These are phyloP conservation scores for Trifolium pratense DNA, from an alignment of 306 rosid genomes.

Conservation along the genomic window DNA sequence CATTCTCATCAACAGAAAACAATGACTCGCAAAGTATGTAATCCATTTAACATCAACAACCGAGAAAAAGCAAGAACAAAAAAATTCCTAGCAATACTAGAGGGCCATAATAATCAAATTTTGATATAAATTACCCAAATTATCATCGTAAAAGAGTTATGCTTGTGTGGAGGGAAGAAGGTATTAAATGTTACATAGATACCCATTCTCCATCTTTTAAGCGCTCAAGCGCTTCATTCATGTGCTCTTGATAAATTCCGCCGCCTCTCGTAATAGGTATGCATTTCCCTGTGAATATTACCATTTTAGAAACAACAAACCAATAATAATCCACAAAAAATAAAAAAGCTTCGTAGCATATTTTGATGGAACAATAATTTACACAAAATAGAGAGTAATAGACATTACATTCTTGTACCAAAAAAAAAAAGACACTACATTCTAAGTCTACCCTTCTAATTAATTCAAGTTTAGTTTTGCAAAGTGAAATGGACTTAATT, in stretches of 20 bases:
- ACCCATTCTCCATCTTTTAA: constrained; percentile 87
- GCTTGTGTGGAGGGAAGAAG: constrained; percentile 20
- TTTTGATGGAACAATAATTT: constrained; percentile 13
- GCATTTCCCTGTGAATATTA: constrained; percentile 75
- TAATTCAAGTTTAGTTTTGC: constrained; percentile 22
- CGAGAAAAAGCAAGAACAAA: neutral
- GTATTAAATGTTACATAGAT: constrained; percentile 42
- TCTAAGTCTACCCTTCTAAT: constrained; percentile 7
- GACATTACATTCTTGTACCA: constrained; percentile 11
- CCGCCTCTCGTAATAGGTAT: constrained; percentile 92
- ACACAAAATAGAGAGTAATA: constrained; percentile 13
- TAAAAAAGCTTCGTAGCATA: constrained; percentile 20
- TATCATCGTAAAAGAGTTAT: constrained; percentile 30
- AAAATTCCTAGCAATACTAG: constrained; percentile 16
- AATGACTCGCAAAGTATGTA: constrained; percentile 8
- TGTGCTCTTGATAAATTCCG: constrained; percentile 88
- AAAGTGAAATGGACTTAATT: constrained; percentile 8
- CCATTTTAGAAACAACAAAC: constrained; percentile 31
- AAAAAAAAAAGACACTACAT: constrained; percentile 16
- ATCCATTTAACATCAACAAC: constrained; percentile 28
- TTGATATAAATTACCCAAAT: constrained; percentile 28
- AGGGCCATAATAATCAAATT: constrained; percentile 27
- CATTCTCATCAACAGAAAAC: neutral
- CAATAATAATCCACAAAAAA: constrained; percentile 14
- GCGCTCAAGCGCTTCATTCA: constrained; percentile 85